Percentiles rank a stretch among this genome's conserved stretches.
phyloP scores from a whole-genome alignment of 2,329 filamentous ascomycete species.

The Pseudocercospora crystallina region DNA sequence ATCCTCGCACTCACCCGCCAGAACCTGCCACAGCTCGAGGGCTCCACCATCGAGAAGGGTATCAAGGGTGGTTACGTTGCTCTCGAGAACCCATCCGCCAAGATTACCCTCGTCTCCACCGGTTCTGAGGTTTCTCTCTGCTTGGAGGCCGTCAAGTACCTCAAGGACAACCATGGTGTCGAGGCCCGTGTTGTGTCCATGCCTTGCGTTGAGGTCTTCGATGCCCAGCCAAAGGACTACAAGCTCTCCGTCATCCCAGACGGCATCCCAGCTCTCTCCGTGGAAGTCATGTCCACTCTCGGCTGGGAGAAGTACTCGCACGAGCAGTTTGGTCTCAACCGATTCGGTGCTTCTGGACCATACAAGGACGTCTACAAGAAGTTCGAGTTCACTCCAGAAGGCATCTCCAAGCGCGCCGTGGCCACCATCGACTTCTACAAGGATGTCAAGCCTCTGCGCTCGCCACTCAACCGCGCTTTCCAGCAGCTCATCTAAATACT shows the following conservation, averaged over 20 bases:
- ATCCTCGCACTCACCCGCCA: constrained; percentile 95
- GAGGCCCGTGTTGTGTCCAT: constrained; percentile 91
- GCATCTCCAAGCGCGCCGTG: constrained; percentile 89
- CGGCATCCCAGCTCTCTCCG: constrained; percentile 86
- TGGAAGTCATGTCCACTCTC: constrained; percentile 96
- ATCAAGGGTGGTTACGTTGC: constrained; percentile 95
- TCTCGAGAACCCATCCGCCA: constrained; percentile 78
- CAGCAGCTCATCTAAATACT: constrained; percentile 79
- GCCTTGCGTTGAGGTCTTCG: constrained; percentile 96
- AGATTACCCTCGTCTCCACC: constrained; percentile 88
- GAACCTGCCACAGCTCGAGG: constrained; percentile 97
- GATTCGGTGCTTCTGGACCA: constrained; percentile 94
- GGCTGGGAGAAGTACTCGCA: constrained; percentile 99
- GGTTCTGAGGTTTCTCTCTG: constrained; percentile 95
- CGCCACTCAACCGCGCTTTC: constrained; percentile 95
- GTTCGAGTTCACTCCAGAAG: constrained; percentile 98
- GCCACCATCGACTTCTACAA: constrained; percentile 98
- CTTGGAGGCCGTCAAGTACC: constrained; percentile 86
- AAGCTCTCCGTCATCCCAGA: constrained; percentile 88
- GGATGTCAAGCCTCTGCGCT: constrained; percentile 81
- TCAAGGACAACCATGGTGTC: constrained; percentile 84
- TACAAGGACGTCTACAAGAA: constrained; percentile 99
- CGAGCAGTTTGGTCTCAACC: constrained; percentile 99
- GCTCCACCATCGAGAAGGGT: constrained; percentile 82
- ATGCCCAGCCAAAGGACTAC: constrained; percentile 92